Base-by-base conservation (phyloP, 2,329 filamentous ascomycete genomes). In the Colletotrichum sp. region DNA sequence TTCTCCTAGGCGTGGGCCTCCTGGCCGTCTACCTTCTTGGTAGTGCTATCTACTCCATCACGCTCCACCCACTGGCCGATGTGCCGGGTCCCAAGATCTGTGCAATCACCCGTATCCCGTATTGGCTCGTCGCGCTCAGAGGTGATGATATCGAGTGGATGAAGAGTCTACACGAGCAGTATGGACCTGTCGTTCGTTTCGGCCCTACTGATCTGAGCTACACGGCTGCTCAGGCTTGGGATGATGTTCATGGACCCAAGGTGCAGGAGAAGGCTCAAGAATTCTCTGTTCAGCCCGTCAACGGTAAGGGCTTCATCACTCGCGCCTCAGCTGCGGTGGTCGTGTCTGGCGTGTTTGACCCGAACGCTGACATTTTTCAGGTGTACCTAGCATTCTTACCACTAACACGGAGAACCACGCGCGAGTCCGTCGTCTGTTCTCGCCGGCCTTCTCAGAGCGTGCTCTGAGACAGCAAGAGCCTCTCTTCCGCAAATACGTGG, bases 401-500 rank as follows among this genome's bases (percentile, higher is more conserved):
- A 68, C 79, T 21, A 60, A 68, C 55, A 66, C 77, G 12, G 75
- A 78, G 21, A 71, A 79, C 30, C 79, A 80, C 26, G n/a, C 72
- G 18, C 72, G 78, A 12, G 43, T 79, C 3, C 75, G 79, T 9
- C 75, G 76, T 3, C 52, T 79, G 3, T 80, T 80, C 59, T 71
- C 74, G 3, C 79, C 78, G 4, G 79, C 78, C 4, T 80, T 80
- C 67, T 79, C 78, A 6, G 79, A 79, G 14, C 66, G 79, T 7
- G 76, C 74, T 6, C 18, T 80, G 55, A 76, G 77, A 12, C 67
- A 73, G 16, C 79, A 80, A 34, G 78, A 80, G 55, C 75, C 76
- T 10, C 66, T 80, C 12, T 79, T 88, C 75, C 80, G 82, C 68
- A 81, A 79, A 3, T 86, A 87, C 75, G 82, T 83, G 30, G 80